Base-by-base conservation (phyloP, 2,329 filamentous ascomycete species). In the Chalaropsis thielavioides region DNA sequence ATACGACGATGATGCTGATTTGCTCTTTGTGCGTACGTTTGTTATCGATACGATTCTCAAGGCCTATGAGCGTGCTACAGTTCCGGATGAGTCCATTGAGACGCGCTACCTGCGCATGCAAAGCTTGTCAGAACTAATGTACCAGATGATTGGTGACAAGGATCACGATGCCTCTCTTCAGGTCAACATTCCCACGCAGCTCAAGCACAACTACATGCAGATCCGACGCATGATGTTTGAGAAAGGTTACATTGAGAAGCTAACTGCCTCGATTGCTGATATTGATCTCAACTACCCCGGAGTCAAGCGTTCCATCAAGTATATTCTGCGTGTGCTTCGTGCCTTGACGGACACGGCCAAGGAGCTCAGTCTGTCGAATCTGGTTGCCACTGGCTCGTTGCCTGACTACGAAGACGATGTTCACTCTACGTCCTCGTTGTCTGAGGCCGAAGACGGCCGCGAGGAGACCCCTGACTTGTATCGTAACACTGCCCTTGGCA, bases 381-480 rank as follows among this genome's bases (percentile, higher is more conserved):
- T 94, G 64, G 82, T 94, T 44, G 85, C 86, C 15, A 79, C 80
- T 0, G 78, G 82, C 8, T 81, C 85, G 11, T 83, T 85, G 4
- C 85, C 86, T 59, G 84, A 84, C 40, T 77, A 76, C 22, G 86
- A 89, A 31, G 92, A 95, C 60, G 92, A 96, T 58, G 89, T 96
- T 58, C 86, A 86, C 1, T 94, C 90, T 11, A 85, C 88, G 2
- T 95, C 91, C 3, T 96, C 92, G 0, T 83, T 95, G 27, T 96
- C 92, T 11, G 92, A 96, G 68, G 79, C 91, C 62, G 89, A 92
- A 44, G 89, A 92, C 49, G 89, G 92, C 68, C 86, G 91, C 56
- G 91, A 96, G 74, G 94, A 97, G 73, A 99, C 95, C 4, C 94
- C 95, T 38, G 94, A 99, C 75, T 81, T 99, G 22, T 97, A 96